Evolutionary conservation across 2,329 filamentous ascomycete species (phyloP), one percentile per base, ranked within the genome.

Genomic region (Botrytis squamosa): DNA sequence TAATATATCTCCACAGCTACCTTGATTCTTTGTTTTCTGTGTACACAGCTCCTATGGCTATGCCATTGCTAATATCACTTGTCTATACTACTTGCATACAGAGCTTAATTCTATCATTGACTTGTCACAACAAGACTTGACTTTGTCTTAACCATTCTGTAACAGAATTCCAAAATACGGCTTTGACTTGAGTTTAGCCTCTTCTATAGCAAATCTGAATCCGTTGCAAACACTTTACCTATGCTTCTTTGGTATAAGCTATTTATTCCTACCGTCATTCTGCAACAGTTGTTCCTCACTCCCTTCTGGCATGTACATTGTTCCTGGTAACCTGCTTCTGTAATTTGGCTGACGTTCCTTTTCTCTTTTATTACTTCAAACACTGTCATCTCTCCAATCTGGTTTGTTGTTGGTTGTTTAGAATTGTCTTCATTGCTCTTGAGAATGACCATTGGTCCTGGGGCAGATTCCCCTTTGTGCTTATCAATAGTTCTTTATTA

Each of bases 261-360:
- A 18, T 14, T 29, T 16, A 4, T 57, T 63, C 60, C 10, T n/a
- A 62, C 36, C 22, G 7, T 62, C 20, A 14, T 40, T 40, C 3
- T 22, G 40, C 22, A 29, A 5, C 12, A 42, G 6, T 20, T 20
- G 2, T 14, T 18, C 7, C 7, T 29, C 16, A 29, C 1, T 59
- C 8, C 4, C 29, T 22, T 63, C 12, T 63, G 22, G 3, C 12
- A 40, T 42, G 22, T 18, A 63, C 1, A 9, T 6, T 40, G 14
- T 63, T 63, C 0, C 38, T 22, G 0, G 6, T n/a, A 6, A 4
- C 2, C 0, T 40, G 14, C 10, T 42, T 8, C 36, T 40, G 14
- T 7, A 5, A 9, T 1, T 18, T 38, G 7, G 7, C 36, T 25
- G 6, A n/a, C 0, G 0, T 18, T 42, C 22, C 12, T n/a, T 22